Conservation (phyloP, 805 yeast species). For the Monosporozyma solicola region DNA sequence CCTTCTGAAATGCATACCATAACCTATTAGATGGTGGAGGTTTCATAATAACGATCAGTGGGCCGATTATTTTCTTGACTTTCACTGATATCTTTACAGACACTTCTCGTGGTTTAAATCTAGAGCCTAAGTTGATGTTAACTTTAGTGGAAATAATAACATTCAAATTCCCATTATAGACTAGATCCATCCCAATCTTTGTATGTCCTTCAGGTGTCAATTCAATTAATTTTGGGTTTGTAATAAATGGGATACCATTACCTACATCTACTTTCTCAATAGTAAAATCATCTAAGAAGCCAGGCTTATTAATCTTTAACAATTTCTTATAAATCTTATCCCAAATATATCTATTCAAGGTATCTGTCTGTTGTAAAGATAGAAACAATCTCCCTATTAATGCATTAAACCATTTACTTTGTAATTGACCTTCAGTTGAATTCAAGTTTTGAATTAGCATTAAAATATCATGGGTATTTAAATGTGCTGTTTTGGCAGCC, state of each 20-base stretch:
- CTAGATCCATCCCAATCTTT: constrained; percentile 48
- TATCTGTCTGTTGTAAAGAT: constrained; percentile 62
- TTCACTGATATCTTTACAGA: constrained; percentile 64
- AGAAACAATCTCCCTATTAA: constrained; percentile 74
- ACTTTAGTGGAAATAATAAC: constrained; percentile 75
- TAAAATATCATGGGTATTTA: constrained; percentile 61
- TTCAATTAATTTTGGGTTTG: constrained; percentile 59
- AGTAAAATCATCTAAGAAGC: constrained; percentile 74
- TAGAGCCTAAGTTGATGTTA: constrained; percentile 62
- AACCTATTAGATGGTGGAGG: constrained; percentile 86
- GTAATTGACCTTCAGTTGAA: constrained; percentile 73
- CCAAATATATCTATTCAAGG: constrained; percentile 49
- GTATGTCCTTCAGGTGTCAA: constrained; percentile 76
- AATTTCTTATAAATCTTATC: constrained; percentile 61
- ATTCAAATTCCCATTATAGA: constrained; percentile 69
- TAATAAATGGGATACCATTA: constrained; percentile 66
- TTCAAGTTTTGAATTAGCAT: constrained; percentile 67
- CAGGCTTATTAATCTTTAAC: constrained; percentile 74
- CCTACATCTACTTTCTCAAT: constrained; percentile 72
- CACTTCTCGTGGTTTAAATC: constrained; percentile 68
- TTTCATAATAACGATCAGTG: constrained; percentile 57
- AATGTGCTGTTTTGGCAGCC: constrained; percentile 67
- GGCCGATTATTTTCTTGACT: constrained; percentile 63
- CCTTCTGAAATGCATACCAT: constrained; percentile 81
- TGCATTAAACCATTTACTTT: constrained; percentile 88